Base-by-base conservation (phyloP, 192 early-diverging fungal species). In the Backusella tuberculispora region DNA sequence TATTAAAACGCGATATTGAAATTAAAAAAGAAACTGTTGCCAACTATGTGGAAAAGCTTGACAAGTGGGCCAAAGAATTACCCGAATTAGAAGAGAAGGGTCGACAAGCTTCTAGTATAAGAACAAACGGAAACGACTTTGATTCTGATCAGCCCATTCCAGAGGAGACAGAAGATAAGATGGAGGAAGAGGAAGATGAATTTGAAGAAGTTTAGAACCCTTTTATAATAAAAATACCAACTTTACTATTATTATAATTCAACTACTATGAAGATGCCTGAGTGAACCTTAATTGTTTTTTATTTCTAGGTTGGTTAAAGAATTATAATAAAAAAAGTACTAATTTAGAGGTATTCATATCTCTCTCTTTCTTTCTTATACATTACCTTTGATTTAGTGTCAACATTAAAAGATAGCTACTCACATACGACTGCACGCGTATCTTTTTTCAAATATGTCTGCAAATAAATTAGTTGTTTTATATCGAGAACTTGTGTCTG, bases 31-130 rank as follows among this genome's bases (percentile, higher is more conserved):
- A 60, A n/a, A 13, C 53, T 26, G 53, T 60, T 26, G 21, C 53
- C 10, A 60, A 60, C 21, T 60, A 60, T 60, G 21, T 60, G 24
- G 53, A 60, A 60, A 60, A 26, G 53, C 53, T 60, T 60, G n/a
- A 60, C 26, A 60, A 60, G 26, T 60, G 53, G 53, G 9, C 53
- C 12, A 26, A 60, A 12, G 53, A 60, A 60, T 13, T 60, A 60
- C 53, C 53, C 26, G 21, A 60, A 60, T 24, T 60, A 60, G 53
- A 60, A 21, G 53, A 60, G 53, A 60, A 24, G 53, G 24, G 53
- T n/a, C 53, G 53, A 60, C 53, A 60, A 26, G 53, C 53, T 60
- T 60, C 53, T 24, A 60, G 53, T 60, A 60, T 26, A 60, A 19
- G 53, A 60, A 60, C 53, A 26, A 19, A 60, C 5, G 21, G 21